Evolutionary conservation across 208 protist genomes (phyloP).

Genomic region (Porcisia deanei): DNA sequence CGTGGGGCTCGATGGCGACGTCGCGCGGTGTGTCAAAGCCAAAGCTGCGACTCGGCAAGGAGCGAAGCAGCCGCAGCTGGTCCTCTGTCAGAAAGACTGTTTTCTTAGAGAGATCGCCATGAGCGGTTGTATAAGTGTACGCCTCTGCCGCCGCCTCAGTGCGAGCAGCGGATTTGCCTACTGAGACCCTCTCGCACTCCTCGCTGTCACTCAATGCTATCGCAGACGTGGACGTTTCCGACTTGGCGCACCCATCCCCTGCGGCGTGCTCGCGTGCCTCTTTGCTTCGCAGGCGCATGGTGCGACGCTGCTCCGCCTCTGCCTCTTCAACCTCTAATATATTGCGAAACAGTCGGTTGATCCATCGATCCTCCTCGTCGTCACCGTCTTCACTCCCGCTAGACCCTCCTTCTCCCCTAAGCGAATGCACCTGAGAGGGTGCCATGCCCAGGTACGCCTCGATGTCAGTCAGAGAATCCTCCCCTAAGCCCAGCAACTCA

Average conservation of each 20-base stretch:
- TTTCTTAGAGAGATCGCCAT: constrained; percentile 5
- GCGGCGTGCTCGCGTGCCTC: neutral
- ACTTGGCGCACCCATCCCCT: neutral
- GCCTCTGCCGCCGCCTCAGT: neutral
- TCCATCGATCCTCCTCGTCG: constrained; percentile 11
- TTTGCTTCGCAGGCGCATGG: constrained; percentile 11
- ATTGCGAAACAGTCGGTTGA: constrained; percentile 22
- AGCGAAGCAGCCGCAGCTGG: constrained; percentile 27
- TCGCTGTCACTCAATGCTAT: neutral
- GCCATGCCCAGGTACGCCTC: constrained; percentile 28
- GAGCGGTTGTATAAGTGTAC: neutral
- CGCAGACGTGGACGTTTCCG: neutral
- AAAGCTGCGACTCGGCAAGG: constrained; percentile 18
- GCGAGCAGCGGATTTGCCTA: neutral
- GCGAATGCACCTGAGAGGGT: constrained; percentile 10
- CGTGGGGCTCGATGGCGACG: neutral
- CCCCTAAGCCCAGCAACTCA: neutral
- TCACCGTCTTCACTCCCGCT: neutral
- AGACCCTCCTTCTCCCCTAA: neutral
- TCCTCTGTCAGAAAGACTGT: constrained; percentile 10
- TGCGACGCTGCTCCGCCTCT: constrained; percentile 16
- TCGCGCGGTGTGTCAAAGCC: constrained; percentile 23
- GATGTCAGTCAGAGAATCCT: constrained; percentile 31
- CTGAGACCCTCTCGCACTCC: neutral
- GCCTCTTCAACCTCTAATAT: constrained; percentile 23